Base-by-base conservation (phyloP, 441 rosid species). In the Raphanus hybrid region DNA sequence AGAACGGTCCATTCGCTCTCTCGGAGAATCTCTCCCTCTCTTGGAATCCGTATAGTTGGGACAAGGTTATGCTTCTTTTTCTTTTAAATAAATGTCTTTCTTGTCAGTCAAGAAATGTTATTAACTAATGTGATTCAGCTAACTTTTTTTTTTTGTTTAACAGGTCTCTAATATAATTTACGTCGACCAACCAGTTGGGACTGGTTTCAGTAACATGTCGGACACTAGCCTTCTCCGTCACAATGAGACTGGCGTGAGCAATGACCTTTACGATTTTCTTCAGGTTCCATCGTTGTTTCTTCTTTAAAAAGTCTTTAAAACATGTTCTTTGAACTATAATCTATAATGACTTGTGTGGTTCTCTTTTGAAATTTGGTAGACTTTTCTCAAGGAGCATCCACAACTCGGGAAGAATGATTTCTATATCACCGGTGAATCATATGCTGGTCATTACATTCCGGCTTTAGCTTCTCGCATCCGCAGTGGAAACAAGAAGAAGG, bases 11-110 rank as follows among this genome's bases (percentile, higher is more conserved):
- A 74, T 90, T 86, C 74, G 76, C 82, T 1, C 67, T 94, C 60
- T 70, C 89, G 0, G 75, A 86, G 1, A 79, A 91, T 78, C 29
- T 82, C 32, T 87, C 96, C 15, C 96, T 94, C 18, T 6, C 64
- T 11, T 89, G 93, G 98, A 94, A 94, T 74, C 91, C 90, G 37
- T 92, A 80, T 77, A 96, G 98, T 62, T 94, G 98, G 98, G 96
- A 91, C 78, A 86, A 85, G 96, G 97, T 94, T 74, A 9, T 39
- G 45, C 3, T 8, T 9, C 11, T 39, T 39, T 39, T 39, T 39
- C 45, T 8, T 8, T 9, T 8, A 39, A 39, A 39, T 5, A 39
- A 39, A 9, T 39, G 45, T 8, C 10, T 39, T 39, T 39, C 48
- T 41, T 41, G 12, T 41, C n/a, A 41, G 48, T 10, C 48, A 41